Evolutionary conservation across 2,329 filamentous ascomycete species (phyloP).

Genomic region (Neospermospora avenae): DNA sequence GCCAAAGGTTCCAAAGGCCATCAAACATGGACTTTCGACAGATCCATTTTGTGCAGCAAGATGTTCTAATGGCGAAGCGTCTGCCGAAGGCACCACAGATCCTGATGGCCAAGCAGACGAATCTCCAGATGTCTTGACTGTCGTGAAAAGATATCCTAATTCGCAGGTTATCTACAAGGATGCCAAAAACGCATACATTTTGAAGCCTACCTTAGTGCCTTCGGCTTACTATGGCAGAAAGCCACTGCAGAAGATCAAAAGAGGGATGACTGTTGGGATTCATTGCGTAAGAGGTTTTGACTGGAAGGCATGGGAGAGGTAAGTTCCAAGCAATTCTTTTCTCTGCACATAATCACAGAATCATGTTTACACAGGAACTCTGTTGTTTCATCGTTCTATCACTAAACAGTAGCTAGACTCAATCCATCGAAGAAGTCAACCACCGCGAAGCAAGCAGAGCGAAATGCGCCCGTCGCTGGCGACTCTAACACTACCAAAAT

Average conservation of each 20-base stretch:
- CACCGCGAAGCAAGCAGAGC: constrained; percentile 33
- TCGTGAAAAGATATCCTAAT: constrained; percentile 60
- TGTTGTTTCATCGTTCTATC: neutral
- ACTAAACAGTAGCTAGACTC: constrained; percentile 36
- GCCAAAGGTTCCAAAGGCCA: constrained; percentile 30
- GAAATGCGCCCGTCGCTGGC: constrained; percentile 20
- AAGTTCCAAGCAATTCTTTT: neutral
- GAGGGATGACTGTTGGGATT: constrained; percentile 77
- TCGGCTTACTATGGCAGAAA: constrained; percentile 80
- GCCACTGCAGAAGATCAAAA: constrained; percentile 76
- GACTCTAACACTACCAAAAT: constrained; percentile 18
- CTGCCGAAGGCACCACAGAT: constrained; percentile 48
- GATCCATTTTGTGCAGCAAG: constrained; percentile 58
- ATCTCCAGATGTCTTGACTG: constrained; percentile 14
- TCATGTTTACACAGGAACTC: neutral
- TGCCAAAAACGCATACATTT: constrained; percentile 70
- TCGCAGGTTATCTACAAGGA: constrained; percentile 88
- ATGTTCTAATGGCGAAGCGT: constrained; percentile 58
- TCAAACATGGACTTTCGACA: constrained; percentile 30
- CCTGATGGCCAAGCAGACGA: constrained; percentile 22
- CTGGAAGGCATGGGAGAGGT: constrained; percentile 67
- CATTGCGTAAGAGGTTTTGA: constrained; percentile 90
- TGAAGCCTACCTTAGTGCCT: constrained; percentile 81
- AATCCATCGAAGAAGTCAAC: constrained; percentile 44
- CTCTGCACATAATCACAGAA: neutral